Conservation (phyloP, 331 rosid genomes). For the Saraca asoca region DNA sequence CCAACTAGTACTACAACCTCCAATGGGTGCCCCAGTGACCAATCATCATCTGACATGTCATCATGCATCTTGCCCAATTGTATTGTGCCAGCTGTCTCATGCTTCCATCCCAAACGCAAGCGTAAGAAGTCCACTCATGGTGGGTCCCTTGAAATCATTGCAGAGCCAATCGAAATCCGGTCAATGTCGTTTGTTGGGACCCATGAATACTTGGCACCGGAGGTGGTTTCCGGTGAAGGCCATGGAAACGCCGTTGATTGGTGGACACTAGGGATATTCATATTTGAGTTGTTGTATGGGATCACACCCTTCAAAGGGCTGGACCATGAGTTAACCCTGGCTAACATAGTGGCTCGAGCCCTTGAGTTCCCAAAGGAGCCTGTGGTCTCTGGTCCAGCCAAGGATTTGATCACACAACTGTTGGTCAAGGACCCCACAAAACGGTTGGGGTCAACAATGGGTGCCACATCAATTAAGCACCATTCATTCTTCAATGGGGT, state of each 20-base stretch:
- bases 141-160: conserved; percentile 33
- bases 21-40: not conserved
- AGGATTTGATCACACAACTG: conserved; percentile 31
- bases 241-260: conserved; percentile 39
- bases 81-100: conserved; percentile 31
- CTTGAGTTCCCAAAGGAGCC: conserved; percentile 43
- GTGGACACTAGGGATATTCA: conserved; percentile 34
- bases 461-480: conserved; percentile 31
- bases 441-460: conserved; percentile 34
- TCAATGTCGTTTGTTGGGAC: conserved; percentile 39
- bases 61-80: conserved; percentile 38
- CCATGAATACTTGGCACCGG: conserved; percentile 39
- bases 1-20: not conserved
- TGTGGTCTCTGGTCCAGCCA: conserved; percentile 13
- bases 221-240: conserved; percentile 27
- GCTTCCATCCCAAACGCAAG: conserved; percentile 19
- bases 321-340: conserved; percentile 35
- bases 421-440: conserved; percentile 37
- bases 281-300: conserved; percentile 33
- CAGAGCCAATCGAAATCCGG: conserved; percentile 32
- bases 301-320: conserved; percentile 37
- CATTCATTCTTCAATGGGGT: conserved; percentile 35
- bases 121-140: not conserved
- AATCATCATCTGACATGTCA: conserved; percentile 31
- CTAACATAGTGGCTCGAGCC: conserved; percentile 41